Evolutionary conservation across 208 protist species (phyloP).

Genomic region (Plasmodiophora brassicae): DNA sequence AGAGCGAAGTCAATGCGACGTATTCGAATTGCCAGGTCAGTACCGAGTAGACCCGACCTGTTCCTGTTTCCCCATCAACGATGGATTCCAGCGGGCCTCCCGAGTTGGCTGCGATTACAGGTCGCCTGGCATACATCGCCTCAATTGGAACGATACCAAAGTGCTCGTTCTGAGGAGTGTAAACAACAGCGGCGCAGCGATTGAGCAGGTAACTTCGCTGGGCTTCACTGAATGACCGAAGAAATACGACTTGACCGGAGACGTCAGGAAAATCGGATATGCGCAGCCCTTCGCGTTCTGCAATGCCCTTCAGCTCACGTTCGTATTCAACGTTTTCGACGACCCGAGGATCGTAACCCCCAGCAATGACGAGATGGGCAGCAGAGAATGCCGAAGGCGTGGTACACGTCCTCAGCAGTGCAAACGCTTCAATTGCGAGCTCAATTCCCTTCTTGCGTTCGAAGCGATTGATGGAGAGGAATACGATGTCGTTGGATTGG

Average conservation of each 20-base stretch:
- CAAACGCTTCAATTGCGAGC: constrained; percentile 56
- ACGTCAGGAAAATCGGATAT: neutral
- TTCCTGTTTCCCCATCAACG: constrained; percentile 45
- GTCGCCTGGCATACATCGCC: constrained; percentile 53
- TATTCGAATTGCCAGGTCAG: too few species aligned
- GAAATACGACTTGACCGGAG: constrained; percentile 40
- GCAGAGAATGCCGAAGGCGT: neutral
- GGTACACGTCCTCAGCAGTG: neutral
- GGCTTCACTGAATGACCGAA: constrained; percentile 44
- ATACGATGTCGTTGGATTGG: constrained; percentile 39
- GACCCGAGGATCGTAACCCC: constrained; percentile 64
- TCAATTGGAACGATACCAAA: constrained; percentile 66
- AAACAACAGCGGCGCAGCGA: constrained; percentile 47
- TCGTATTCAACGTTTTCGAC: constrained; percentile 61
- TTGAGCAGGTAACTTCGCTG: constrained; percentile 35
- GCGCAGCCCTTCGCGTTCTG: neutral
- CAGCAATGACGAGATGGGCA: constrained; percentile 58
- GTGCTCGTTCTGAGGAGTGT: constrained; percentile 61
- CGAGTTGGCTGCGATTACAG: constrained; percentile 53
- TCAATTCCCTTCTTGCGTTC: constrained; percentile 92
- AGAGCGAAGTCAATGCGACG: too few species aligned
- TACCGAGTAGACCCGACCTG: too few species aligned
- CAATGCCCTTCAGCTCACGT: constrained; percentile 1
- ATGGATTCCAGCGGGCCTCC: constrained; percentile 60
- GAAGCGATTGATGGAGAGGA: constrained; percentile 95